phyloP scores from a whole-genome alignment of 129 eudicot species.

The Arctium lappa region DNA sequence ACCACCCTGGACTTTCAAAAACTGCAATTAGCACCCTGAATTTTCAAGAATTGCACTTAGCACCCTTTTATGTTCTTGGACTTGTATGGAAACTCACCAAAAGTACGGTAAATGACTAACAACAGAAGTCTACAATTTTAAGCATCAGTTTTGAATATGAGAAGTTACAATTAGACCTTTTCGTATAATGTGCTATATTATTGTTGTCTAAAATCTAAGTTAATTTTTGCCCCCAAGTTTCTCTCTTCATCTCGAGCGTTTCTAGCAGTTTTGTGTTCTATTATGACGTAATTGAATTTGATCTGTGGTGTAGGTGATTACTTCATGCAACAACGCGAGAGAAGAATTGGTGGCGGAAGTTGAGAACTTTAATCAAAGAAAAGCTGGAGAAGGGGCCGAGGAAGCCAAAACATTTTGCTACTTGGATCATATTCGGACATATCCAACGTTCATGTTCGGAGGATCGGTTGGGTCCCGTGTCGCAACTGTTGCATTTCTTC shows the following conservation, averaged over 20 bases:
- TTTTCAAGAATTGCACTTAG: not conserved
- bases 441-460: slow-evolving; percentile 96
- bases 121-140: not conserved
- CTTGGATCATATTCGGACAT: slow-evolving; percentile 82
- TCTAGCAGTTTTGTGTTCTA: not conserved
- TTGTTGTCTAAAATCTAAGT: not conserved
- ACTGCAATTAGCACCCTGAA: not conserved
- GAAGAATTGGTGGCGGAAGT: slow-evolving; percentile 90
- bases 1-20: not conserved
- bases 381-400: slow-evolving; percentile 40
- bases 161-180: not conserved
- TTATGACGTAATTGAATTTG: not conserved
- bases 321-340: slow-evolving; percentile 87
- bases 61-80: not conserved
- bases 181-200: not conserved
- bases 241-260: not conserved
- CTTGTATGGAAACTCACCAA: not conserved
- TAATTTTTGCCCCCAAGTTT: not conserved
- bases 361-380: slow-evolving; percentile 69
- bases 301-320: slow-evolving; percentile 55
- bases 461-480: slow-evolving; percentile 96
- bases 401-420: slow-evolving; percentile 48
- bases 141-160: not conserved
- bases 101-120: not conserved
- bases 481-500: slow-evolving; percentile 88